phyloP scores from a whole-genome alignment of 345 rosid genomes.

The Sapria himalayana region DNA sequence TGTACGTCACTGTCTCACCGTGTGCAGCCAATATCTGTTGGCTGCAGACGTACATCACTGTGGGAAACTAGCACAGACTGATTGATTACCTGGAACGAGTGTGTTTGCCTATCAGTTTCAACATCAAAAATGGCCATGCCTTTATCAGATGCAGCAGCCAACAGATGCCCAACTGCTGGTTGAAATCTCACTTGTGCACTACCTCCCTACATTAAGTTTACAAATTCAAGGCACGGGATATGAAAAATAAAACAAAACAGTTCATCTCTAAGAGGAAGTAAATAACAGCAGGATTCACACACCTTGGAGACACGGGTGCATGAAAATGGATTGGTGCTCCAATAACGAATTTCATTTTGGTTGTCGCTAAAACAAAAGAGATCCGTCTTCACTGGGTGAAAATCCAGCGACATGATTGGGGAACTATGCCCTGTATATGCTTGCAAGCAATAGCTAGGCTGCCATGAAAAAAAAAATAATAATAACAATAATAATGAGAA shows the following conservation, averaged over 20 bases:
- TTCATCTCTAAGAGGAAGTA: background rate
- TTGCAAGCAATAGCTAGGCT: constrained; percentile 30
- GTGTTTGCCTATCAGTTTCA: constrained; percentile 25
- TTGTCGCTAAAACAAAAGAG: constrained; percentile 40
- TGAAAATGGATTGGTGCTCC: constrained; percentile 27
- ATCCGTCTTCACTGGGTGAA: constrained; percentile 46
- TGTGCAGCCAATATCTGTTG: too few relatives aligned
- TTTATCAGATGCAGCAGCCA: constrained; percentile 52
- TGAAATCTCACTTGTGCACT: constrained; percentile 46
- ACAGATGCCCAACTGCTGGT: constrained; percentile 32
- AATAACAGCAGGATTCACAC: background rate
- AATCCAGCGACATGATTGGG: constrained; percentile 44
- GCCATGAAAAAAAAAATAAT: constrained; percentile 15
- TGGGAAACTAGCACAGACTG: too few relatives aligned
- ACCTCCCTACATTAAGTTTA: constrained; percentile 23
- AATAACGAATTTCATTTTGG: constrained; percentile 32
- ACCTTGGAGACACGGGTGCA: constrained; percentile 32
- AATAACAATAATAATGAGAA: constrained; percentile 1
- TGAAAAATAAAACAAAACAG: background rate
- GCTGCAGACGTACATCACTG: too few relatives aligned
- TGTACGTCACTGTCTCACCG: too few relatives aligned
- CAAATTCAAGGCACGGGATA: background rate
- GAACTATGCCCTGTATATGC: constrained; percentile 29
- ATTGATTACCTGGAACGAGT: constrained; percentile 32
- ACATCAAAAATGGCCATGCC: constrained; percentile 37